Base-by-base conservation (phyloP, 768 basidiomycete species). In the Amanita rubescens region DNA sequence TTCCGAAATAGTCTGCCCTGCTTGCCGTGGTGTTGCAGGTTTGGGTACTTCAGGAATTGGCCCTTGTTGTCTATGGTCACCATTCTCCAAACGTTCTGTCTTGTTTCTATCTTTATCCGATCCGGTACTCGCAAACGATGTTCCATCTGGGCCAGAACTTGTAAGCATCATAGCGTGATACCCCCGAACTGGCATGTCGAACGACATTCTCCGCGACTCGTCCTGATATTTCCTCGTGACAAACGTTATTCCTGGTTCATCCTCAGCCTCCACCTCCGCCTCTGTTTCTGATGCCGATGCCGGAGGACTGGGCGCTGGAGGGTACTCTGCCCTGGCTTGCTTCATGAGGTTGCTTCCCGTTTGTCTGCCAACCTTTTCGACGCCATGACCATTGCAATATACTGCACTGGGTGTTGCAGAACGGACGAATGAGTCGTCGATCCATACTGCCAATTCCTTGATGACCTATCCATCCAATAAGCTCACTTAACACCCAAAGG, bases 361-460 rank as follows among this genome's bases (percentile, higher is more conserved):
- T 15, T 22, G 46, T 11, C n/a, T 14, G 17, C 25, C 7, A 8
- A 33, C 33, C 2, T 32, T 30, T 19, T 14, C 27, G 8, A 17
- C 17, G n/a, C 8, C 20, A 14, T 38, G 15, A 11, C 53, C 35
- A 27, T 38, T 43, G 47, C 37, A 30, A 38, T 41, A 8, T 19
- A 11, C 12, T 11, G 38, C 0, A 11, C 22, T 47, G 10, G 44
- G 4, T 11, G 46, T 11, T 27, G 19, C 27, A 15, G 39, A 42
- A 14, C 54, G 37, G 58, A 25, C 56, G 65, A 97, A 98, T 37
- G 84, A 78, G 53, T 84, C 82, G 59, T 84, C 80, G 53, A 97
- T 96, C 94, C 94, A 97, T 54, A 90, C 90, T 9, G 86, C 94
- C 56, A 94, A 74, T 57, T 91, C 87, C 54, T 65, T 62, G 37